Conservation (phyloP, 768 basidiomycete species). For the Fistulinella prunicolor region DNA sequence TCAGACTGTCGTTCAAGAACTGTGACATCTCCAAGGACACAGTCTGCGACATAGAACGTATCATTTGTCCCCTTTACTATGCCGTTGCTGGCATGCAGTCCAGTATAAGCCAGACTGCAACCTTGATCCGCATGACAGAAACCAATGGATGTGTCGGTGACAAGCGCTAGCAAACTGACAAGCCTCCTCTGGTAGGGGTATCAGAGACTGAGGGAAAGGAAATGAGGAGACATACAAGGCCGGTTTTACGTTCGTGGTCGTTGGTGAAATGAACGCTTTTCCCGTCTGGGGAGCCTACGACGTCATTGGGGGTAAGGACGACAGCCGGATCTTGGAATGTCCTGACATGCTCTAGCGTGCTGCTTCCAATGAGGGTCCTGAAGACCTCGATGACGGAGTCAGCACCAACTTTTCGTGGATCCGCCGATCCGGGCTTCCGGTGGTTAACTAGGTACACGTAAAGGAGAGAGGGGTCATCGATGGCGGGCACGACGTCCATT, state of each 20-base stretch:
- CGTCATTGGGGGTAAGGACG: conserved; percentile 66
- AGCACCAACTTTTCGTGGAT: conserved; percentile 50
- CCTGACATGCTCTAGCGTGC: conserved; percentile 47
- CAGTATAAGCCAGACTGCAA: conserved; percentile 56
- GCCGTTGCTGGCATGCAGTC: conserved; percentile 59
- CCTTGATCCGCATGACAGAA: conserved; percentile 61
- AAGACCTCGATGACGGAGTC: conserved; percentile 74
- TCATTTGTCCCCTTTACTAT: conserved; percentile 55
- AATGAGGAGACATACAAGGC: conserved; percentile 41
- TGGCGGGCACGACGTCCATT: conserved; percentile 63
- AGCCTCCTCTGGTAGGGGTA: conserved; percentile 17
- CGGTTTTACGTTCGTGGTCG: conserved; percentile 54
- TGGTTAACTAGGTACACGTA: conserved; percentile 75
- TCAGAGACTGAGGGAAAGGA: background rate
- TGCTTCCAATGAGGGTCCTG: conserved; percentile 45
- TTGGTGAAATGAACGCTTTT: conserved; percentile 70
- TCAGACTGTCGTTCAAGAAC: conserved; percentile 60
- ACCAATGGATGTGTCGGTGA: conserved; percentile 48
- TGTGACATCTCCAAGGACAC: conserved; percentile 42
- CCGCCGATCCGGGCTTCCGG: conserved; percentile 45
- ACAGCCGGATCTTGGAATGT: conserved; percentile 52
- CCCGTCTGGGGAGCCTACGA: conserved; percentile 64
- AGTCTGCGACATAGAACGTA: conserved; percentile 60
- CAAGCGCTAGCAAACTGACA: conserved; percentile 30
- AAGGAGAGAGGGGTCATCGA: conserved; percentile 44